These are phyloP conservation scores for Pseudogymnoascus sp. DNA, from an alignment of 2,329 filamentous ascomycete genomes.

Conservation along the genomic window DNA sequence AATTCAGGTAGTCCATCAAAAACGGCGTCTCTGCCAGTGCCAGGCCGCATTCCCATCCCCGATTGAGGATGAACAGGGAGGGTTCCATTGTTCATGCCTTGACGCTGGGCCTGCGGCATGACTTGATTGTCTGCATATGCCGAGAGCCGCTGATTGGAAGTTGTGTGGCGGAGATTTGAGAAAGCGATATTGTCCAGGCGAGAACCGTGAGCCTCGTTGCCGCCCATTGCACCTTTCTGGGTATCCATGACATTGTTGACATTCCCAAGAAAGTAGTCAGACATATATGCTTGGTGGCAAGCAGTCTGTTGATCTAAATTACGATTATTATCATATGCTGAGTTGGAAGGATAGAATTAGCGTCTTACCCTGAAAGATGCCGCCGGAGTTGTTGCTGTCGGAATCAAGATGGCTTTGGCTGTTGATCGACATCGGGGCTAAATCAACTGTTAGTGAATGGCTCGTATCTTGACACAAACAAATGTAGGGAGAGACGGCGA, in stretches of 20 bases:
- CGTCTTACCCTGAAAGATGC: constrained; percentile 21
- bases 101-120: no score
- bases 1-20: background rate
- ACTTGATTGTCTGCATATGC: no score
- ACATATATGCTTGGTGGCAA: background rate
- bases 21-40: background rate
- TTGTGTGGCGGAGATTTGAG: no score
- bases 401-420: constrained; percentile 14
- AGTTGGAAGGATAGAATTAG: background rate
- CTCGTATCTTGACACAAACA: background rate
- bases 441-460: background rate
- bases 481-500: background rate
- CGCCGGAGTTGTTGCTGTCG: background rate
- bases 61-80: no score
- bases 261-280: background rate
- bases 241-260: background rate
- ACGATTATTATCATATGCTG: background rate
- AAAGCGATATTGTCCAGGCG: background rate
- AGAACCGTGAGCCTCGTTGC: background rate
- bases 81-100: no score
- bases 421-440: constrained; percentile 1
- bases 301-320: background rate
- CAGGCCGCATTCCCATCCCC: background rate
- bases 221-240: background rate
- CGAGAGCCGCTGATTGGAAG: no score